phyloP scores from a whole-genome alignment of 495 filamentous ascomycete species.

The Penicillium coprophilum region DNA sequence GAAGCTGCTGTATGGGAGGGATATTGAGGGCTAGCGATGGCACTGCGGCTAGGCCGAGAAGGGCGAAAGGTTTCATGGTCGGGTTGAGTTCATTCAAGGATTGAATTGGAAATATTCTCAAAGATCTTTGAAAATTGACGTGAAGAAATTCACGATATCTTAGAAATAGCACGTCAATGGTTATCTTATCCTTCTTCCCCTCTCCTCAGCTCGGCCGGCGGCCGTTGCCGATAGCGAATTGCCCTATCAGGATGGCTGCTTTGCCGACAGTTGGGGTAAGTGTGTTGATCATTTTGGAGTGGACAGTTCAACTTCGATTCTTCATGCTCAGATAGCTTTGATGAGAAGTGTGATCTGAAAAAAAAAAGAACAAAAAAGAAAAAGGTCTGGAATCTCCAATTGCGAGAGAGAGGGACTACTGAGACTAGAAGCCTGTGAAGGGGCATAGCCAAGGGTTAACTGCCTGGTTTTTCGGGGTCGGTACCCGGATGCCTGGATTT shows the following conservation, averaged over 20 bases:
- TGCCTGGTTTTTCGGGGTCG: too few species aligned
- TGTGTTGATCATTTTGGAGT: not conserved
- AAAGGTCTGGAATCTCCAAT: too few species aligned
- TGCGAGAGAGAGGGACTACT: too few species aligned
- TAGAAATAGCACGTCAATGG: slow-evolving; percentile 3
- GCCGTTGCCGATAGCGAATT: slow-evolving; percentile 8
- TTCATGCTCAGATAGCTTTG: not conserved
- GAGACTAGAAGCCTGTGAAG: too few species aligned
- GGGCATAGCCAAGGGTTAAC: too few species aligned
- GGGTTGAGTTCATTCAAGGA: not conserved
- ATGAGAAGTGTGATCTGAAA: too few species aligned
- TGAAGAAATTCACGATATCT: not conserved
- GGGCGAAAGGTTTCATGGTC: slow-evolving; percentile 20
- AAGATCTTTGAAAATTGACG: not conserved
- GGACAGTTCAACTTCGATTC: not conserved
- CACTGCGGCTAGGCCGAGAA: slow-evolving; percentile 24
- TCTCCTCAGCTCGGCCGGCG: slow-evolving; percentile 8
- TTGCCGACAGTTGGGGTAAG: slow-evolving; percentile 11
- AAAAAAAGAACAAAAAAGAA: too few species aligned
- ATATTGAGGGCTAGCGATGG: slow-evolving; percentile 30
- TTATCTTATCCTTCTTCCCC: slow-evolving; percentile 14
- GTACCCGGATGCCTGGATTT: too few species aligned
- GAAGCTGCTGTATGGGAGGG: slow-evolving; percentile 24
- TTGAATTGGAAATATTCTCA: not conserved
- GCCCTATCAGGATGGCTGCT: not conserved